Percentiles rank a stretch among this genome's conserved stretches.
These are phyloP conservation scores for Capsicum pubescens DNA, from an alignment of 257 asterid genomes.

Conservation along the genomic window DNA sequence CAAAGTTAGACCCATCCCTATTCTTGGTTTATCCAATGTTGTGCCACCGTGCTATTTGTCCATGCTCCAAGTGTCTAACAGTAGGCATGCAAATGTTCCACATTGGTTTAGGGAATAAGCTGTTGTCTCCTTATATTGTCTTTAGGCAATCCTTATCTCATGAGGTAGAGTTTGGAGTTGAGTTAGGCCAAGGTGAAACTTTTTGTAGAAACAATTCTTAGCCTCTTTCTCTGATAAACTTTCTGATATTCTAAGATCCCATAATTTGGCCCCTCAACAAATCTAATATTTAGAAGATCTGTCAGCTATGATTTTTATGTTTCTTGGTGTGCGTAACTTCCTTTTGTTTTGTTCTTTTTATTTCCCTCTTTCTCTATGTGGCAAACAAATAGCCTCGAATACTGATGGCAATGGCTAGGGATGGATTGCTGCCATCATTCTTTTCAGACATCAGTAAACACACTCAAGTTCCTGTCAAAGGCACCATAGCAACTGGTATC, in stretches of 20 bases:
- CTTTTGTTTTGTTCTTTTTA: background rate
- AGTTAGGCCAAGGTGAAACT: background rate
- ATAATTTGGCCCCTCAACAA: background rate
- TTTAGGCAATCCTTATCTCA: background rate
- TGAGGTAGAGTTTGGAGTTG: background rate
- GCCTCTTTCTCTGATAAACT: background rate
- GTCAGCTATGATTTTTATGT: background rate
- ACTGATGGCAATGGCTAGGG: slow-evolving; percentile 54
- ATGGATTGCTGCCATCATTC: slow-evolving; percentile 50
- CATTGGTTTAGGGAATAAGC: background rate
- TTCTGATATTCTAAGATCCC: background rate
- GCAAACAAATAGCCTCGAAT: slow-evolving; percentile 43
- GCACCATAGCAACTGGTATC: slow-evolving; percentile 45
- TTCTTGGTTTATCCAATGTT: background rate
- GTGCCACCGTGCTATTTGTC: background rate
- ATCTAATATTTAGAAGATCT: background rate
- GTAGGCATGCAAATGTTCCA: background rate
- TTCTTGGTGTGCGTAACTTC: background rate
- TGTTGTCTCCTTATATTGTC: background rate
- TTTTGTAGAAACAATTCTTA: background rate
- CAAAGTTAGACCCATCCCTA: background rate
- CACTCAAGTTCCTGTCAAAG: slow-evolving; percentile 48
- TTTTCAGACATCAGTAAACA: slow-evolving; percentile 47
- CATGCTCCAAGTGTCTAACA: background rate
- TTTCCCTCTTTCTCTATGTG: slow-evolving; percentile 14